Base-by-base conservation (phyloP, 306 rosid species). In the Rosa multiflora region DNA sequence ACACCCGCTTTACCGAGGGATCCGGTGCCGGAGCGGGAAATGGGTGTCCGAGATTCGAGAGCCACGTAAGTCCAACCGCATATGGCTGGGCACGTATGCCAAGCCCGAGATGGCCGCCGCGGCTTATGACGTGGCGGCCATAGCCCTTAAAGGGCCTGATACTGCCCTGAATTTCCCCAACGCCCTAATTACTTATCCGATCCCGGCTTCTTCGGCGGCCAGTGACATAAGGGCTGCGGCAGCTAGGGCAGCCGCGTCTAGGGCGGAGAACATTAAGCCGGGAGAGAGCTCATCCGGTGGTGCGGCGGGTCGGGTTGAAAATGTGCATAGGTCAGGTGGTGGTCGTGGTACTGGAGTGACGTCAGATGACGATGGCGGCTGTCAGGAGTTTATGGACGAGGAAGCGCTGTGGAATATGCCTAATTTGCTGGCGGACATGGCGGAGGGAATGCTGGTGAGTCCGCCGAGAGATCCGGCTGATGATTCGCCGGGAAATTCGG, bases 21-120 rank as follows among this genome's bases (percentile, higher is more conserved):
- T 91, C 35, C 87, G 99, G 5, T 49, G 77, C 77, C 87, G 99
- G 78, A 87, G 96, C 40, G 94, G 99, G 4, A 95, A 95, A 63
- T 95, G 99, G 99, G 99, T 93, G 37, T 95, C 98, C 1, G 99
- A 95, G 84, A 95, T 95, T 70, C 81, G 99, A 0, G 97, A 95
- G 91, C 99, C 99, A 13, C 92, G 96, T 46, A 93, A 95, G 75
- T 79, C 96, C 9, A 90, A 86, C 14, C 92, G 99, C 80, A 91
- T 95, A 71, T 95, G 99, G 99, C 95, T 95, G 0, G 99, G 99
- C 0, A 95, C 99, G 0, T 93, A 92, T 69, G 87, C 94, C 1
- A 84, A 86, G 2, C 83, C 98, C 0, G 98, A 95, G 43, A 95
- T 92, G 99, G 98, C 99, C 0, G 99, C 99, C 0, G 97, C 99